Conservation (phyloP, 139 green algal genomes). For the Tetradesmus lagerheimii region DNA sequence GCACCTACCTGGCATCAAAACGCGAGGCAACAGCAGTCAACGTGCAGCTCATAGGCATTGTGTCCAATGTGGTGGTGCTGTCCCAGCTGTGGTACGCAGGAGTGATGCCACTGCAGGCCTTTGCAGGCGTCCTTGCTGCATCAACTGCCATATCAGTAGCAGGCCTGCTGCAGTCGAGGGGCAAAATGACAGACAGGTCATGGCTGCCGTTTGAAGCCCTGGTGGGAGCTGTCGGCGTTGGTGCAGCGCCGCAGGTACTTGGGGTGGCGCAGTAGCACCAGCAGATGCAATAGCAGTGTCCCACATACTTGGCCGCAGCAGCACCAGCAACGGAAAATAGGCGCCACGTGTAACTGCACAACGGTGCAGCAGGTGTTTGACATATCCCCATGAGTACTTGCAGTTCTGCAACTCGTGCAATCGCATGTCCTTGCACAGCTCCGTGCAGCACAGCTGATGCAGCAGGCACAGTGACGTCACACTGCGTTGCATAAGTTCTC, state of each 20-base stretch:
- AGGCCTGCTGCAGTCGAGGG: constrained; percentile 27
- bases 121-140: constrained; percentile 30
- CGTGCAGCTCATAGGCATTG: constrained; percentile 81
- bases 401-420: no score
- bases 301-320: neutral
- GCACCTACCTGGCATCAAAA: constrained; percentile 79
- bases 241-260: constrained; percentile 50
- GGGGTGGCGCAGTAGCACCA: neutral
- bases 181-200: constrained; percentile 16
- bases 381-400: no score
- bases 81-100: constrained; percentile 67
- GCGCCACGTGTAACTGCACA: no score
- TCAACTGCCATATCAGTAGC: neutral
- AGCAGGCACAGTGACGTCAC: no score
- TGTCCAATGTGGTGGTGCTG: constrained; percentile 82
- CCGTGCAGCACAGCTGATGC: no score
- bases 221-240: constrained; percentile 19
- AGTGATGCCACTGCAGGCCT: constrained; percentile 42
- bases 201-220: constrained; percentile 47
- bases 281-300: neutral
- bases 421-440: no score
- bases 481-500: no score
- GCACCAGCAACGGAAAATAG: neutral
- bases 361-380: no score
- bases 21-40: constrained; percentile 74